phyloP scores from a whole-genome alignment of 148 eudicot genomes.

The Rhododendron kiyosumense region DNA sequence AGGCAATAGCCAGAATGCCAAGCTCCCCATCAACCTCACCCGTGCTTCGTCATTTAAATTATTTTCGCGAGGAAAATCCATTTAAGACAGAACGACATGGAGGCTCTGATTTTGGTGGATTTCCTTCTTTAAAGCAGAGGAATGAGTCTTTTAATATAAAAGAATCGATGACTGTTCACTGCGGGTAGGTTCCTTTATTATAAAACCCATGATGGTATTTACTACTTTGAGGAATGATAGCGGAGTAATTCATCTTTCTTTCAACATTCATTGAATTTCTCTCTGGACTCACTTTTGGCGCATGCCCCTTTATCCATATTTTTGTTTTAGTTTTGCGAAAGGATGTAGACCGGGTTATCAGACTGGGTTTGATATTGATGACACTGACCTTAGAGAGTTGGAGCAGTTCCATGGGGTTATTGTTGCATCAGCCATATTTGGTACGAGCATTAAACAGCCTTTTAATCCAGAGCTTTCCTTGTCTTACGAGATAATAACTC shows the following conservation, averaged over 20 bases:
- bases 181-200: constrained; percentile 54
- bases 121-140: constrained; percentile 76
- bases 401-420: constrained; percentile 68
- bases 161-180: constrained; percentile 92
- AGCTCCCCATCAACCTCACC: constrained; percentile 67
- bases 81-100: constrained; percentile 56
- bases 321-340: constrained; percentile 60
- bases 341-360: constrained; percentile 75
- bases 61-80: constrained; percentile 54
- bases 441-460: constrained; percentile 32
- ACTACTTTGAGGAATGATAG: neutral
- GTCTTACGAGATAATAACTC: neutral
- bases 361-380: constrained; percentile 86
- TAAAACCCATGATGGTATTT: neutral
- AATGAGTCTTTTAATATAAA: constrained; percentile 58
- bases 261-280: neutral
- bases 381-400: constrained; percentile 63
- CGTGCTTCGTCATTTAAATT: constrained; percentile 64
- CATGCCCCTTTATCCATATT: neutral
- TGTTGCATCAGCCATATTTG: constrained; percentile 96
- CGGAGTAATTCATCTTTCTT: neutral
- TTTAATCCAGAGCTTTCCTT: neutral
- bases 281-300: neutral
- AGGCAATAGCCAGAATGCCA: constrained; percentile 79
- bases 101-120: constrained; percentile 90